Conservation (phyloP, 805 yeast species). For the Vanderwaltozyma tropicalis region DNA sequence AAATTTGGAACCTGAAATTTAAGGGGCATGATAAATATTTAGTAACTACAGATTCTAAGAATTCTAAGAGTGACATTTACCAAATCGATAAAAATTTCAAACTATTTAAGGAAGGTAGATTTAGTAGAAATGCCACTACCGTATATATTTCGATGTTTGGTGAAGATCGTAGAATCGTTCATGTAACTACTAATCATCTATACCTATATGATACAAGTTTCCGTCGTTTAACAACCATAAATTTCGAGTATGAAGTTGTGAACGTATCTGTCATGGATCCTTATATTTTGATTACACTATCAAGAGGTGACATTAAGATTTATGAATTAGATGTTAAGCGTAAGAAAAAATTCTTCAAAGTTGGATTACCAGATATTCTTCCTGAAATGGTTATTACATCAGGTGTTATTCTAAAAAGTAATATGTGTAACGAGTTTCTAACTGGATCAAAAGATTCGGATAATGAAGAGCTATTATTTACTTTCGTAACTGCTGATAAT, state of each 20-base stretch:
- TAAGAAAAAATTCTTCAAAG: conserved; percentile 27
- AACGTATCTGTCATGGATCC: conserved; percentile 56
- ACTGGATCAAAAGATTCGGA: conserved; percentile 14
- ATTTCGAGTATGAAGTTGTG: conserved; percentile 50
- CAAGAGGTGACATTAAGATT: conserved; percentile 62
- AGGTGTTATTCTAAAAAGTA: conserved; percentile 50
- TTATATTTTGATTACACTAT: conserved; percentile 49
- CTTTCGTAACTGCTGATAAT: conserved; percentile 69
- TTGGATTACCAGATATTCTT: conserved; percentile 29
- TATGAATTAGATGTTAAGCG: conserved; percentile 35
- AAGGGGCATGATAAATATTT: conserved; percentile 43
- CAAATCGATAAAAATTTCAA: conserved; percentile 52
- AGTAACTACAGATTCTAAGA: conserved; percentile 59
- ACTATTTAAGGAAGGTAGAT: conserved; percentile 49
- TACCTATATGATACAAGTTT: conserved; percentile 54
- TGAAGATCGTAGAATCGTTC: conserved; percentile 50
- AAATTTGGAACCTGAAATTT: conserved; percentile 58
- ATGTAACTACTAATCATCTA: conserved; percentile 59
- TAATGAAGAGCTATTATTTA: conserved; percentile 35
- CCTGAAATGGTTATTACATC: conserved; percentile 51
- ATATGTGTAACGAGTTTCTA: conserved; percentile 35
- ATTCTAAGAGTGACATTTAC: conserved; percentile 58
- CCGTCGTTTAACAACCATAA: conserved; percentile 40
- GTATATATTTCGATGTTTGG: conserved; percentile 55
- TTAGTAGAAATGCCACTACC: conserved; percentile 53